Conservation (phyloP, 139 green algal species). For the Ettlia oleoabundans region DNA sequence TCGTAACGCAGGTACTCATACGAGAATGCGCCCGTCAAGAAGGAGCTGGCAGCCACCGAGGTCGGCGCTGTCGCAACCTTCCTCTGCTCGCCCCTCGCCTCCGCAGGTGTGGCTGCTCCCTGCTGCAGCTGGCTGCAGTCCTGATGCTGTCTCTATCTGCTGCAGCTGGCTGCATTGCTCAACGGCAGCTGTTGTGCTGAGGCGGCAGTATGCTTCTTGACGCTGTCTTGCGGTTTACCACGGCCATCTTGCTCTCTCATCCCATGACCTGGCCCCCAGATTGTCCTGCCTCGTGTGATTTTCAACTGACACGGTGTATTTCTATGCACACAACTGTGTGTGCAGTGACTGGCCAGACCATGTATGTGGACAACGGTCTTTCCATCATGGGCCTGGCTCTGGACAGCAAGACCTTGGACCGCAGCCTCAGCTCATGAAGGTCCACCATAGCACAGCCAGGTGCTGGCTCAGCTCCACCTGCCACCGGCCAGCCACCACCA, state of each 20-base stretch:
- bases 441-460: not conserved
- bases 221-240: not conserved
- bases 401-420: constrained; percentile 80
- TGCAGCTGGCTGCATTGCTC: no score
- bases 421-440: not conserved
- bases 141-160: constrained; percentile 33
- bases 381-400: constrained; percentile 93
- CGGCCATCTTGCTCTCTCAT: not conserved
- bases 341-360: constrained; percentile 65
- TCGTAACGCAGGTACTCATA: constrained; percentile 73
- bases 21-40: constrained; percentile 95
- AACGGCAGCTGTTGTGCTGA: not conserved
- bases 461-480: not conserved
- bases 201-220: not conserved
- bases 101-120: constrained; percentile 50
- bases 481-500: no score
- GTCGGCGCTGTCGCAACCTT: constrained; percentile 90
- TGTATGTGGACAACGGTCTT: constrained; percentile 94
- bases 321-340: not conserved
- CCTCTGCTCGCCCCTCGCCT: constrained; percentile 92
- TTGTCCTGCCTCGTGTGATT: not conserved
- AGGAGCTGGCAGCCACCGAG: constrained; percentile 88
- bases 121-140: not conserved
- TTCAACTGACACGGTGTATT: not conserved
- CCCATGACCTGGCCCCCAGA: not conserved